Evolutionary conservation across 257 asterid genomes (phyloP).

Genomic region (Cordia subcordata): DNA sequence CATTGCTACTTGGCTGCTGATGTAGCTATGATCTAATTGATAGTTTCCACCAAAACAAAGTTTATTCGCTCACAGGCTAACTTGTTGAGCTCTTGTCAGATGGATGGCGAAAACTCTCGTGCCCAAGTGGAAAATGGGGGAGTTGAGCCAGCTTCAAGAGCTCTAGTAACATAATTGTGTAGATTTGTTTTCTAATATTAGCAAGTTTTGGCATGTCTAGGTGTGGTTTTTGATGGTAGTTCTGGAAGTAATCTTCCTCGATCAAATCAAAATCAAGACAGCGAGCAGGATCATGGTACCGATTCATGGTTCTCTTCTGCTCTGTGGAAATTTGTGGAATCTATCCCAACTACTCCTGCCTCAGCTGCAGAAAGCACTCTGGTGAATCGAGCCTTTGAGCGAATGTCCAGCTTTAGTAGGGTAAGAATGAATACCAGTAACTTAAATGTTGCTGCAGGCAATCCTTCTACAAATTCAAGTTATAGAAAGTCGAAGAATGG

Average conservation of each 20-base stretch:
- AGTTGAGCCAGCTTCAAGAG: conserved; percentile 89
- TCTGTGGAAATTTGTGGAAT: conserved; percentile 92
- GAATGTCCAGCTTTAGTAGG: conserved; percentile 92
- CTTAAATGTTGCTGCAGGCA: conserved; percentile 50
- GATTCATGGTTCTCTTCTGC: conserved; percentile 81
- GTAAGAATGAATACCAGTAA: conserved; percentile 46
- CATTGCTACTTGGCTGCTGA: conserved; percentile 28
- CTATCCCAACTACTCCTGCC: conserved; percentile 96
- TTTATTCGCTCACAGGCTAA: conserved; percentile 33
- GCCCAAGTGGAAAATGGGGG: conserved; percentile 91
- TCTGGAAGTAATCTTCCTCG: conserved; percentile 38
- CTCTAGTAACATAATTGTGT: conserved; percentile 36
- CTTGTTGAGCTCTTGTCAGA: conserved; percentile 76
- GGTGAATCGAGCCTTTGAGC: conserved; percentile 73
- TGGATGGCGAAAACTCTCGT: conserved; percentile 84
- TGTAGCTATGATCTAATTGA: conserved; percentile 17
- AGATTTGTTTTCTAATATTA: conserved; percentile 43
- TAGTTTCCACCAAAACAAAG: not conserved
- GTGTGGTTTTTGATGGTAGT: conserved; percentile 47
- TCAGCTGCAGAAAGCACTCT: conserved; percentile 86
- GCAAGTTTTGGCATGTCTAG: conserved; percentile 61
- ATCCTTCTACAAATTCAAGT: conserved; percentile 45
- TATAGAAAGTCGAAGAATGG: conserved; percentile 40
- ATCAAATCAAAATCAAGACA: conserved; percentile 42
- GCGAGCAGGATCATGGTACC: conserved; percentile 47